Percentiles rank a stretch among this genome's conserved stretches.
phyloP scores from a whole-genome alignment of 305 asterid species.

The Solanum hybrid region DNA sequence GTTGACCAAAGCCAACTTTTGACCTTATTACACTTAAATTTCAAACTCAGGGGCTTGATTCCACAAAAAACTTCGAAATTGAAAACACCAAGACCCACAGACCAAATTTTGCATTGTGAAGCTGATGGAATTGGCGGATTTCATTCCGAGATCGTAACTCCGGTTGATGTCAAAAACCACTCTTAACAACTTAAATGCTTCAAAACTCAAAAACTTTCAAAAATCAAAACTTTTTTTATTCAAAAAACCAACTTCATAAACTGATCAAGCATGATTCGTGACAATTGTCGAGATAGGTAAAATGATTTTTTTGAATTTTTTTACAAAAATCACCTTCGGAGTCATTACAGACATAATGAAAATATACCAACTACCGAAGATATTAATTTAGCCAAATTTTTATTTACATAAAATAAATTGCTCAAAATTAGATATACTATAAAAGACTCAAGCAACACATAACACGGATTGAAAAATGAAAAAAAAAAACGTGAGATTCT shows the following conservation, averaged over 20 bases:
- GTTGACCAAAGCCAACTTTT: not conserved
- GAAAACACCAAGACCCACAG: not conserved
- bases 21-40: not conserved
- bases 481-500: not conserved
- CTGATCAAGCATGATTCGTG: too few relatives aligned
- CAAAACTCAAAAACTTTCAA: not conserved
- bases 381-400: too few relatives aligned
- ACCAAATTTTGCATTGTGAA: not conserved
- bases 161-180: not conserved
- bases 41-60: not conserved
- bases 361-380: too few relatives aligned
- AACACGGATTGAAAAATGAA: not conserved
- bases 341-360: not conserved
- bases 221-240: too few relatives aligned
- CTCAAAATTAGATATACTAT: not conserved
- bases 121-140: not conserved
- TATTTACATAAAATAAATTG: not conserved
- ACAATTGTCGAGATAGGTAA: too few relatives aligned
- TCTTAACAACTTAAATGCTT: too few relatives aligned
- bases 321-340: not conserved
- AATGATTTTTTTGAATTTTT: too few relatives aligned
- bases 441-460: not conserved
- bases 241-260: too few relatives aligned
- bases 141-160: not conserved
- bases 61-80: not conserved